A percentile compares a stretch with the other conserved stretches of the same genome.
phyloP scores from a whole-genome alignment of 805 yeast species.

The Kluyveromyces nonfermentans region DNA sequence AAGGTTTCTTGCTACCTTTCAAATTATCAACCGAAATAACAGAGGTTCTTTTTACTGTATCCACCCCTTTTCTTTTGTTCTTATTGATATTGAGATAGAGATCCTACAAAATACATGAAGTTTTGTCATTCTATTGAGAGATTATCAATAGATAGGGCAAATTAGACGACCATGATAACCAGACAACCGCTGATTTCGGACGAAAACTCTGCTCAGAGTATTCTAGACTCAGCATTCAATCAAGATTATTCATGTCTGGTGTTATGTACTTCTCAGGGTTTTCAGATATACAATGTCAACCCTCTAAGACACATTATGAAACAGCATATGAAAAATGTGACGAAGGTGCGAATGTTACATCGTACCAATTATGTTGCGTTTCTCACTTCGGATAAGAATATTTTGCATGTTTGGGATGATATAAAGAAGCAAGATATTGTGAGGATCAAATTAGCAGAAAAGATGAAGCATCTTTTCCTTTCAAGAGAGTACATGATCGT shows the following conservation, averaged over 20 bases:
- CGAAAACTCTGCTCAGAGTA: background rate
- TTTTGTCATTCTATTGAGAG: no score
- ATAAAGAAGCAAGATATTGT: conserved; percentile 64
- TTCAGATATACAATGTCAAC: conserved; percentile 75
- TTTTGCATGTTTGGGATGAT: conserved; percentile 88
- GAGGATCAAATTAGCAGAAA: conserved; percentile 64
- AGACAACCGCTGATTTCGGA: conserved; percentile 1
- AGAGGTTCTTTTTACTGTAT: no score
- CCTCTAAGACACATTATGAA: conserved; percentile 41
- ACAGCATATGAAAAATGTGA: conserved; percentile 13
- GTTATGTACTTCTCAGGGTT: conserved; percentile 70
- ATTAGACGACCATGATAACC: background rate
- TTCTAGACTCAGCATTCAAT: conserved; percentile 40
- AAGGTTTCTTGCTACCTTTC: no score
- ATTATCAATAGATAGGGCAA: no score
- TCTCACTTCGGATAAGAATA: conserved; percentile 85
- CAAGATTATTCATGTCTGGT: conserved; percentile 90
- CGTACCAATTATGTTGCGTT: conserved; percentile 85
- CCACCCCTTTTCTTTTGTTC: no score
- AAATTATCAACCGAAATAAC: no score
- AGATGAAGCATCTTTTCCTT: conserved; percentile 63
- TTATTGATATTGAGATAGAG: no score
- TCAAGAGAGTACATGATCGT: conserved; percentile 71
- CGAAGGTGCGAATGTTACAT: conserved; percentile 57
- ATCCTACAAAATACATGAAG: no score